Base-by-base conservation (phyloP, 192 early-diverging fungal genomes). In the Coemansia sp. region DNA sequence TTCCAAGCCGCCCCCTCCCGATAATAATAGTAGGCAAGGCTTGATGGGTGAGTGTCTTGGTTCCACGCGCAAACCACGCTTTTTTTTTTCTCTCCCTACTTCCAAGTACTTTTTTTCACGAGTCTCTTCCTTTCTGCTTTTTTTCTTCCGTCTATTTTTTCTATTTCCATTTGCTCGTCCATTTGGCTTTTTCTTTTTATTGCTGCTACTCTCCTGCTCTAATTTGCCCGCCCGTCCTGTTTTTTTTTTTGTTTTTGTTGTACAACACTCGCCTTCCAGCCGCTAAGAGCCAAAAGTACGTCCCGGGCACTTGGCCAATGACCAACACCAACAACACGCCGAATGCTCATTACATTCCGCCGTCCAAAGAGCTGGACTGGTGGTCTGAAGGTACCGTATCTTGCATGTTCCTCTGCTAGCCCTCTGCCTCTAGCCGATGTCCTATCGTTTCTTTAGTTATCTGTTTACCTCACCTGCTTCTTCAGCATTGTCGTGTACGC, bases 311-410 rank as follows among this genome's bases (percentile, higher is more conserved):
- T 35, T 16, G 34, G 56, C 56, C 34, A 36, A 60, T 60, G 56
- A 23, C 57, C 21, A 67, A 45, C 56, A 48, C 24, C 43, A 62
- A 41, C 60, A 62, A 30, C 67, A 68, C 55, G 4, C 56, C 56
- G 34, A 33, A 35, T 58, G 34, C 33, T 5, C 68, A 67, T 44
- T 73, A 73, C 60, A 69, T 66, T 45, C 44, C 72, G 20, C 81
- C 80, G 52, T 74, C 80, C 55, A 83, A 83, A 73, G 75, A 83
- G 58, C 66, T 77, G 65, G 80, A 83, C 72, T 83, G 80, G 80
- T 83, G 80, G 80, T 77, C 75, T 58, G 80, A 83, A 83, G 80
- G 80, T 83, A 83, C 23, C 16, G 61, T 71, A 72, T 64, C 53
- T 20, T 38, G 21, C n/a, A 41, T 8, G 20, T 38, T 63, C 10